A percentile compares a stretch with the other conserved stretches of the same genome.
These are phyloP conservation scores for Mollisia scopiformis DNA, from an alignment of 2,329 filamentous ascomycete species.

Conservation along the genomic window DNA sequence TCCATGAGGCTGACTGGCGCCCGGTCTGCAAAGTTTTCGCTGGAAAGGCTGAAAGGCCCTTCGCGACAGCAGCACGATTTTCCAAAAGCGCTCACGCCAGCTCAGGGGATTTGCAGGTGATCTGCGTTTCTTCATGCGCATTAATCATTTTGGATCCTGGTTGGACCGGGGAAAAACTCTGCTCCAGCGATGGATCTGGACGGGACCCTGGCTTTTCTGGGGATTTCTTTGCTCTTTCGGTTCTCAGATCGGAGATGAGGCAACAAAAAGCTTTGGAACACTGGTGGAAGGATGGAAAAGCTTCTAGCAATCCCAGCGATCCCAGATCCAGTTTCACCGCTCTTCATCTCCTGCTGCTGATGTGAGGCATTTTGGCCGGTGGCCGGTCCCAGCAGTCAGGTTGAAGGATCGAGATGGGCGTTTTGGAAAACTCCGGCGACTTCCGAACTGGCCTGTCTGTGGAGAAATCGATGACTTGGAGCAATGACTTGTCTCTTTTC, in stretches of 20 bases:
- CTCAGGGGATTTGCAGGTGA: background rate
- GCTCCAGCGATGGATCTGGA: background rate
- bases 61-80: background rate
- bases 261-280: background rate
- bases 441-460: slow-evolving; percentile 6
- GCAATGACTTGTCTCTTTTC: slow-evolving; percentile 8
- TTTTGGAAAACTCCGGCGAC: slow-evolving; percentile 10
- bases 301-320: background rate
- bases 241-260: background rate
- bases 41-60: background rate
- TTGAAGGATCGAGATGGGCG: background rate
- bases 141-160: background rate
- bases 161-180: background rate
- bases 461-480: slow-evolving; percentile 4
- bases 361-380: slow-evolving; percentile 12
- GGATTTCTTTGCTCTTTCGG: background rate
- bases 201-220: background rate
- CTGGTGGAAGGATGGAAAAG: slow-evolving; percentile 9
- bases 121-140: background rate
- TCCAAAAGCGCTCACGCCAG: background rate
- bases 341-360: slow-evolving; percentile 1
- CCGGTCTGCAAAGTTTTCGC: slow-evolving; percentile 8
- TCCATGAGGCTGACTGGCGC: slow-evolving; percentile 27
- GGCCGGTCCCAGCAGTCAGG: slow-evolving; percentile 11
- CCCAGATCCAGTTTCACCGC: slow-evolving; percentile 14